Conservation (phyloP, 768 basidiomycete species). For the Pulveroboletus frians region DNA sequence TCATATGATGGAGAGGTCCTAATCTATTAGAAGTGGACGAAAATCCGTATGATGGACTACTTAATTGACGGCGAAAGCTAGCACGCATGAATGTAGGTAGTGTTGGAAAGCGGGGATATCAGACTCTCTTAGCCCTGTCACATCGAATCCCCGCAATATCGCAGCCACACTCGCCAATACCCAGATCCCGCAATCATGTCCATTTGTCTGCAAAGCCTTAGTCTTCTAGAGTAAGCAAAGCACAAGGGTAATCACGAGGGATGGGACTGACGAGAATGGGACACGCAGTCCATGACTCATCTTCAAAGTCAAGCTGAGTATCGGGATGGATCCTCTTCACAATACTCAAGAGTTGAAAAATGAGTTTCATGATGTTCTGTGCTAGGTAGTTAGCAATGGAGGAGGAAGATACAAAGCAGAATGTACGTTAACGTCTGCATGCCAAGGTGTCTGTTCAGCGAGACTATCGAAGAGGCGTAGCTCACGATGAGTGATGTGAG, state of each 20-base stretch:
- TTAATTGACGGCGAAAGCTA: too few species aligned
- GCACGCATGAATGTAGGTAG: neutral
- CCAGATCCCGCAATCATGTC: neutral
- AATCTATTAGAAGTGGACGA: too few species aligned
- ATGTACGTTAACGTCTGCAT: neutral
- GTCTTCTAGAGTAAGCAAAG: too few species aligned
- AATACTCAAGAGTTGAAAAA: neutral
- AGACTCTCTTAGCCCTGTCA: neutral
- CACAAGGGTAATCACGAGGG: too few species aligned
- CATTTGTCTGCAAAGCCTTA: neutral
- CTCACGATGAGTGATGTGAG: too few species aligned
- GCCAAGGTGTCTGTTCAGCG: neutral
- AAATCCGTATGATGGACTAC: neutral
- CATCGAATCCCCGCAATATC: neutral
- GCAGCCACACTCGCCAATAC: too few species aligned
- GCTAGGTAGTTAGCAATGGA: neutral
- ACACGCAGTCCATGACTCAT: too few species aligned
- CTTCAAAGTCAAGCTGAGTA: too few species aligned
- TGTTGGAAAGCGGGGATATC: neutral
- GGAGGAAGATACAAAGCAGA: neutral
- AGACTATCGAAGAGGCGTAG: slow-evolving; percentile 1
- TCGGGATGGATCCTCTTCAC: too few species aligned
- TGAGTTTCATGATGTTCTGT: neutral
- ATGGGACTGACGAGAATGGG: too few species aligned
- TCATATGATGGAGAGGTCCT: too few species aligned